These are phyloP conservation scores for Pseudozyma sp. DNA, from an alignment of 1,284 basidiomycete species.

Conservation along the genomic window DNA sequence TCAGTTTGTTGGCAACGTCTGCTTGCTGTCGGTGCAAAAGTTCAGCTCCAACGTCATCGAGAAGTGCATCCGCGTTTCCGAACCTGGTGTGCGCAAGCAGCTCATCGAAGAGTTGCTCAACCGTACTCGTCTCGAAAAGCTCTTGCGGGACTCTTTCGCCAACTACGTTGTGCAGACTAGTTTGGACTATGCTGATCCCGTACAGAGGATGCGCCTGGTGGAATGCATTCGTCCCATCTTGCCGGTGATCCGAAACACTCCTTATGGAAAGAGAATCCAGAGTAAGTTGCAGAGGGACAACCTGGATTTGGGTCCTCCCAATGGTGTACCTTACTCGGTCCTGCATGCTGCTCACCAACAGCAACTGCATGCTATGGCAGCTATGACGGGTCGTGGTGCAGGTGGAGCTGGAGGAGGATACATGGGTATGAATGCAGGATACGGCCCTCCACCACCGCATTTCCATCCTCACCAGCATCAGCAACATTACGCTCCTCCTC, in stretches of 20 bases:
- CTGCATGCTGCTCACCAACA: constrained; percentile 59
- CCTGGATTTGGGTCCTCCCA: constrained; percentile 52
- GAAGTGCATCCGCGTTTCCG: constrained; percentile 98
- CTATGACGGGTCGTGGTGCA: constrained; percentile 27
- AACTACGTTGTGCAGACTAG: constrained; percentile 69
- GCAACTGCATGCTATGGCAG: constrained; percentile 55
- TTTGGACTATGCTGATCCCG: constrained; percentile 67
- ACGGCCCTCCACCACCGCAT: constrained; percentile 19
- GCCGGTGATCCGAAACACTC: constrained; percentile 68
- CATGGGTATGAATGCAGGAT: constrained; percentile 24
- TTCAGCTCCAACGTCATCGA: constrained; percentile 96
- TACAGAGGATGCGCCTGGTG: constrained; percentile 65
- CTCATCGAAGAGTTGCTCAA: constrained; percentile 96
- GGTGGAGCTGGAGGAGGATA: constrained; percentile 17
- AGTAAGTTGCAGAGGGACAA: constrained; percentile 68
- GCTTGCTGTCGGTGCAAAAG: constrained; percentile 97
- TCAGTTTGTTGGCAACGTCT: constrained; percentile 97
- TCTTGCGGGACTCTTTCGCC: constrained; percentile 78
- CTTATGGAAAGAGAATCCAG: constrained; percentile 69
- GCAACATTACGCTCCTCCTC: too few species aligned
- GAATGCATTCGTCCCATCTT: constrained; percentile 68
- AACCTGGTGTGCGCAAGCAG: constrained; percentile 91
- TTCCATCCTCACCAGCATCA: constrained; percentile 3
- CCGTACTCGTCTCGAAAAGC: constrained; percentile 91
- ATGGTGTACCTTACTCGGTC: constrained; percentile 56